Base-by-base conservation (phyloP, 1,284 basidiomycete species). In the Rhodotorula sp. region DNA sequence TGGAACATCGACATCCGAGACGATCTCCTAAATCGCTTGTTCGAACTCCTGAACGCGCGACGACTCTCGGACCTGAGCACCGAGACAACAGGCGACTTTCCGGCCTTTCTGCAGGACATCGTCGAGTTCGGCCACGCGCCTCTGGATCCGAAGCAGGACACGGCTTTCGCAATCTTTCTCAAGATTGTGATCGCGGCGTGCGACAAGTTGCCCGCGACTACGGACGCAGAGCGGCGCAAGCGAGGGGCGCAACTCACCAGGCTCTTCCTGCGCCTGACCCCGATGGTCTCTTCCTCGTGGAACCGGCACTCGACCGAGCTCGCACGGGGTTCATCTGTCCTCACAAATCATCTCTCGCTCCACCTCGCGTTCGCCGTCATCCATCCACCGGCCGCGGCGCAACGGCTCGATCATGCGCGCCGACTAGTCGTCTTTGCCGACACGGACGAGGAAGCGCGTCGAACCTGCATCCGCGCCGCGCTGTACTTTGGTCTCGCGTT, bases 261-360 rank as follows among this genome's bases (percentile, higher is more conserved):
- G 75, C 82, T 97, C 21, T 84, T 94, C 58, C 88, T 90, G n/a
- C 83, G 92, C 48, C 86, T 89, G 31, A 86, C 90, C 16, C 92
- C 95, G 0, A 86, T 94, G 28, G 86, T 58, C 65, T 83, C 86
- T 15, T 85, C 93, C 4, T 84, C 87, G 1, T 90, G 89, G 80
- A 85, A 85, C 81, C 83, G 45, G 79, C 82, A 23, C 84, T 76
- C 87, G 7, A 87, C 88, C 0, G 84, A 84, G 1, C 28, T 69
- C 6, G 75, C 80, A 5, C 83, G 86, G 47, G 87, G 91, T 64
- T 84, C 92, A 3, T 91, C 92, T 0, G 89, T 89, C 84, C 84
- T 97, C 18, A 89, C 90, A 81, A 97, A 98, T 80, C 89, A 95
- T 38, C 89, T 93, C 78, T 87, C 87, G 57, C 87, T 90, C 21